A percentile compares a stretch with the other conserved stretches of the same genome.
Evolutionary conservation across 768 basidiomycete species (phyloP).

Genomic region (Naganishia vaughanmartiniae): DNA sequence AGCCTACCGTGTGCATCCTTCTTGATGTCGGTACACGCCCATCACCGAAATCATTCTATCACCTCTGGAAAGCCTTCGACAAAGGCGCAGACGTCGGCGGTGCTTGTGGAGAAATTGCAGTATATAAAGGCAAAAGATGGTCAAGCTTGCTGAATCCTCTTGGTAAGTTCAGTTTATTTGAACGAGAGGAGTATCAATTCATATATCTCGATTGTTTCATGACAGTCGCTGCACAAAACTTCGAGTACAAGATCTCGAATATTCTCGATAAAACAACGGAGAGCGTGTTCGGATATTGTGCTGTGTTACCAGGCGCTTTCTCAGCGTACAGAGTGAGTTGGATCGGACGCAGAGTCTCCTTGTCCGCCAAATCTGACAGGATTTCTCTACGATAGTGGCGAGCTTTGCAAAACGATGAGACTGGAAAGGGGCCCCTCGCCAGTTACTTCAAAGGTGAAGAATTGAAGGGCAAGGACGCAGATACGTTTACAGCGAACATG

Average conservation of each 20-base stretch:
- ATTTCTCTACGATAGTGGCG: conserved; percentile 59
- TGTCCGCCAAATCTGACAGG: neutral
- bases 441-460: conserved; percentile 92
- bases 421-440: conserved; percentile 84
- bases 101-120: conserved; percentile 94
- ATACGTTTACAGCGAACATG: conserved; percentile 53
- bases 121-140: conserved; percentile 88
- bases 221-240: conserved; percentile 81
- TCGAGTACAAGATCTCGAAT: conserved; percentile 91
- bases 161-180: conserved; percentile 30
- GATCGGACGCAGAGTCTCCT: no score
- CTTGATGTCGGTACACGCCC: conserved; percentile 93
- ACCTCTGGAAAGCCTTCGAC: conserved; percentile 87
- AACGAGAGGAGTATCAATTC: neutral
- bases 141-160: conserved; percentile 75
- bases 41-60: conserved; percentile 80
- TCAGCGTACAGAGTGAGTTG: conserved; percentile 63
- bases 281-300: conserved; percentile 57
- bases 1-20: conserved; percentile 89
- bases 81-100: conserved; percentile 75
- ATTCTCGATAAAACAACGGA: conserved; percentile 94
- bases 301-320: conserved; percentile 82
- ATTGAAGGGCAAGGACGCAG: conserved; percentile 58
- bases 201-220: neutral
- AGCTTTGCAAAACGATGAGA: conserved; percentile 77